These are phyloP conservation scores for Gossypium thurberi DNA, from an alignment of 345 rosid species.

Conservation along the genomic window DNA sequence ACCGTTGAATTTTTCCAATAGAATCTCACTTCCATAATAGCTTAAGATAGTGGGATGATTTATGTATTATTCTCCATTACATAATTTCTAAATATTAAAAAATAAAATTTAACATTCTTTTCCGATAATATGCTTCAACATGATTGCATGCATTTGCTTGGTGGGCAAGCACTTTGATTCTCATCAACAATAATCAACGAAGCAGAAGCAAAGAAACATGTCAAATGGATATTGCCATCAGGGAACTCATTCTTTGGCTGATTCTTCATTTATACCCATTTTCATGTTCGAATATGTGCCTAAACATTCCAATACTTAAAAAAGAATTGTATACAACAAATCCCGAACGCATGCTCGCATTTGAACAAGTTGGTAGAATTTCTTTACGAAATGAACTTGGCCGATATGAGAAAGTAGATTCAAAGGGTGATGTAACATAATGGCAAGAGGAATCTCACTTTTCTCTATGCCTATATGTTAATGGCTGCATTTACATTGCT, in stretches of 20 bases:
- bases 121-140: too few relatives aligned
- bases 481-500: not conserved
- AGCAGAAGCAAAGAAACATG: not conserved
- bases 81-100: too few relatives aligned
- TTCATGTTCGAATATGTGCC: not conserved
- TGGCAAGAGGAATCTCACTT: not conserved
- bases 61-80: too few relatives aligned
- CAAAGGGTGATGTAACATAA: constrained; percentile 3
- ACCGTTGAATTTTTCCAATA: too few relatives aligned
- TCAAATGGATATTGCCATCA: not conserved
- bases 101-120: too few relatives aligned
- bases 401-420: not conserved
- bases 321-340: too few relatives aligned
- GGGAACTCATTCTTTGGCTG: not conserved
- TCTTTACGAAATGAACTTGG: not conserved
- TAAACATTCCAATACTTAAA: too few relatives aligned
- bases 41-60: too few relatives aligned
- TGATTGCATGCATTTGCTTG: not conserved
- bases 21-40: too few relatives aligned
- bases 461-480: not conserved
- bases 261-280: not conserved
- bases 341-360: too few relatives aligned
- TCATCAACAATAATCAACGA: not conserved
- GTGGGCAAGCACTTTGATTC: not conserved
- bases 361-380: too few relatives aligned